These are phyloP conservation scores for Neckera pumila DNA, from an alignment of 225 moss, liverwort and hornwort species.

Conservation along the genomic window DNA sequence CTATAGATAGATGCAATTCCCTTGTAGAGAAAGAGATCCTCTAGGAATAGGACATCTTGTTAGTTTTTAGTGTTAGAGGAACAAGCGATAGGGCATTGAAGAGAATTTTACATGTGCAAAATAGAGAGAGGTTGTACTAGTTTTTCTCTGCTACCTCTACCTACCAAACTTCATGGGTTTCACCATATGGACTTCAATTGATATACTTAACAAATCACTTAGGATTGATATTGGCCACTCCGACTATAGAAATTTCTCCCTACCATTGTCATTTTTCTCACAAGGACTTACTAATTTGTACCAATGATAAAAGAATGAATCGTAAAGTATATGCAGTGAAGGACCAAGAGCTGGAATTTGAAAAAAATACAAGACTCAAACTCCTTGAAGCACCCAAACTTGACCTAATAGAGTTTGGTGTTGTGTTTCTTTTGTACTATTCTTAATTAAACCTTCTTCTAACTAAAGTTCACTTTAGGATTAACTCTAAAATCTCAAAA, in stretches of 20 bases:
- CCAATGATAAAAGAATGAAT: not conserved
- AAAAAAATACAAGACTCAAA: not conserved
- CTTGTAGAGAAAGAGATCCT: not conserved
- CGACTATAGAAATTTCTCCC: accelerated
- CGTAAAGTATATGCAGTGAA: accelerated
- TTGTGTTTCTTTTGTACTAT: not conserved
- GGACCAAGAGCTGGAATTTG: accelerated
- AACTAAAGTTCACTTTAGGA: not conserved
- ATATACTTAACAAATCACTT: not conserved
- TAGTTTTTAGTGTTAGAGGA: not conserved
- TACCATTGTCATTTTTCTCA: not conserved
- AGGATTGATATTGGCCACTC: accelerated
- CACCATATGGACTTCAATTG: accelerated
- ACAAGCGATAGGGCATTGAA: accelerated
- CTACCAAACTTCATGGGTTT: accelerated
- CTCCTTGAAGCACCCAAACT: not conserved
- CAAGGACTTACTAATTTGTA: not conserved
- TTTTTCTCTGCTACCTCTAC: too few relatives aligned
- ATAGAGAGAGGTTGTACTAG: accelerated
- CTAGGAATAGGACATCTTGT: accelerated
- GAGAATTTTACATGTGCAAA: not conserved
- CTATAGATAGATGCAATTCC: not conserved
- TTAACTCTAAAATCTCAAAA: not conserved
- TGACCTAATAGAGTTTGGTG: not conserved
- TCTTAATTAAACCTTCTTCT: not conserved